Evolutionary conservation across 345 rosid genomes (phyloP).

Genomic region (Heritiera littoralis): DNA sequence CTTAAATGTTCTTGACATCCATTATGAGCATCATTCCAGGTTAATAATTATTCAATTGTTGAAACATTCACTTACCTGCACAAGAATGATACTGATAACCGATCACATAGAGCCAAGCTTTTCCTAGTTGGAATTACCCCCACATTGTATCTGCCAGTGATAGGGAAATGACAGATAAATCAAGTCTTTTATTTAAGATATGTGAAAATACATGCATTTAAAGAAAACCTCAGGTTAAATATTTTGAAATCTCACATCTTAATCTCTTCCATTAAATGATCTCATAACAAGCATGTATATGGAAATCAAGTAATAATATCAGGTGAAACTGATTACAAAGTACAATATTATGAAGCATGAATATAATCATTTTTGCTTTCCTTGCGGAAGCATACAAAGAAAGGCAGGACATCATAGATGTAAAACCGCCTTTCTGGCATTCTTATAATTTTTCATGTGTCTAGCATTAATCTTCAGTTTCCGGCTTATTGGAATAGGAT

Average conservation of each 20-base stretch:
- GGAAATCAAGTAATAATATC: background rate
- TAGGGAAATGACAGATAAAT: slow-evolving; percentile 19
- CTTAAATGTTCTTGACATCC: background rate
- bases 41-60: background rate
- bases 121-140: slow-evolving; percentile 86
- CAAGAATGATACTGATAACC: slow-evolving; percentile 72
- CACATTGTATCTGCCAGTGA: slow-evolving; percentile 81
- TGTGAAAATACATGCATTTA: no score
- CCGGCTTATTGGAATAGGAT: background rate
- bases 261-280: background rate
- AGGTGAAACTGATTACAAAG: background rate
- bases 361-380: background rate
- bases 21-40: background rate
- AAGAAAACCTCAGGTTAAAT: background rate
- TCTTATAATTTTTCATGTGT: background rate
- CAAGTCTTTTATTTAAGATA: background rate
- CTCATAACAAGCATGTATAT: background rate
- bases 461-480: background rate
- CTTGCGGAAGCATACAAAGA: background rate
- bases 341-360: background rate
- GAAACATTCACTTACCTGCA: slow-evolving; percentile 54
- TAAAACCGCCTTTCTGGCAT: background rate
- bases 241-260: background rate
- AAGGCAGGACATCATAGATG: background rate
- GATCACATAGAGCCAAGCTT: slow-evolving; percentile 83